Conservation (phyloP, 2,329 filamentous ascomycete species). For the Ophiognomonia clavigignenti-juglandacearum region DNA sequence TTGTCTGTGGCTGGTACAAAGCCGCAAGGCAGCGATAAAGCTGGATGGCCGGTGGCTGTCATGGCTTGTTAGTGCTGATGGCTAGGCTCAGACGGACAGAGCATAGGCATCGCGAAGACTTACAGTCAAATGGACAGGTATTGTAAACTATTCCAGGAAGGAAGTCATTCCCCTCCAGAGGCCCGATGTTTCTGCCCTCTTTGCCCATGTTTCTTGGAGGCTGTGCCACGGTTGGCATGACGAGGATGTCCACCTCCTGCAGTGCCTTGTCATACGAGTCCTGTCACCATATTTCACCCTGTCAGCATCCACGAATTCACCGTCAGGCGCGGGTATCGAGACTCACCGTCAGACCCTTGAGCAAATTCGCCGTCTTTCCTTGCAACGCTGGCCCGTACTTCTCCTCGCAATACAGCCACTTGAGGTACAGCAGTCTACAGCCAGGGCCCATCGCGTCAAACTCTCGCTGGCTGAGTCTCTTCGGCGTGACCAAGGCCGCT, state of each 20-base stretch:
- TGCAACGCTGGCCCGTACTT: slow-evolving; percentile 10
- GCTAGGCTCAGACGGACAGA: neutral
- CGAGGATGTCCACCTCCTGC: slow-evolving; percentile 39
- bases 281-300: neutral
- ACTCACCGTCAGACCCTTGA: slow-evolving; percentile 11
- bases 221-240: slow-evolving; percentile 42
- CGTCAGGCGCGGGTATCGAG: no score
- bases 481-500: neutral
- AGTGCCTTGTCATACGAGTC: slow-evolving; percentile 42
- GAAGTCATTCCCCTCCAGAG: neutral
- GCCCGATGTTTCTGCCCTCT: neutral
- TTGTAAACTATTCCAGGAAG: slow-evolving; percentile 5
- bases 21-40: slow-evolving; percentile 8
- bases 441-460: slow-evolving; percentile 11
- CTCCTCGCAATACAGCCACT: slow-evolving; percentile 11
- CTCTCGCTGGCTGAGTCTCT: slow-evolving; percentile 11
- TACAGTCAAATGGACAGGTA: slow-evolving; percentile 12
- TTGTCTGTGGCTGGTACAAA: slow-evolving; percentile 8
- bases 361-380: slow-evolving; percentile 6
- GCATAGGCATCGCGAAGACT: neutral
- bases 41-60: slow-evolving; percentile 11
- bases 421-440: slow-evolving; percentile 5
- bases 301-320: neutral
- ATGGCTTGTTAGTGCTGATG: neutral
- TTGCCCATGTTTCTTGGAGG: slow-evolving; percentile 19